A percentile compares a stretch with the other conserved stretches of the same genome.
phyloP scores from a whole-genome alignment of 495 filamentous ascomycete species.

The Aspergillus diversus region DNA sequence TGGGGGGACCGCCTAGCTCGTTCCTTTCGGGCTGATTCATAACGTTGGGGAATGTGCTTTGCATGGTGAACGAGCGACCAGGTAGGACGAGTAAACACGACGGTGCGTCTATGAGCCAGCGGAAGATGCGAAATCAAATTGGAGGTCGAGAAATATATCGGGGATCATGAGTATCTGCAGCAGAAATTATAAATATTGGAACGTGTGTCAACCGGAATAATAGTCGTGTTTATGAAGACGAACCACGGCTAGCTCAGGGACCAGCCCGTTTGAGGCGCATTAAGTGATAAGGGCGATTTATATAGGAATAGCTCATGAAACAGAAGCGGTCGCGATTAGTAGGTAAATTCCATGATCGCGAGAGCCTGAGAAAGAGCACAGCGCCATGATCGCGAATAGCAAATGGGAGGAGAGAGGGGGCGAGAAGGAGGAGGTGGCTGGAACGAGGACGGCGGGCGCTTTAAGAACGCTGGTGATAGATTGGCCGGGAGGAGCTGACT shows the following conservation, averaged over 20 bases:
- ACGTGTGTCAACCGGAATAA: conserved; percentile 14
- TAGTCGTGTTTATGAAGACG: conserved; percentile 4
- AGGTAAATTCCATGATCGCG: conserved; percentile 17
- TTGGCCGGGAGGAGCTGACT: conserved; percentile 25
- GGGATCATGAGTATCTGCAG: conserved; percentile 15
- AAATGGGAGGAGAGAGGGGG: conserved; percentile 18
- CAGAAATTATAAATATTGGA: neutral
- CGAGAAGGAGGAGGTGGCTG: conserved; percentile 25
- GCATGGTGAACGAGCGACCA: conserved; percentile 30
- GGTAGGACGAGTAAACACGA: neutral
- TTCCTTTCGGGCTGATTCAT: conserved; percentile 39
- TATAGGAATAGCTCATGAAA: conserved; percentile 11
- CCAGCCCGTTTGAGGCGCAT: conserved; percentile 29
- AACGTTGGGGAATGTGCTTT: conserved; percentile 36
- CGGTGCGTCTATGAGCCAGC: conserved; percentile 9
- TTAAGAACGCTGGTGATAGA: conserved; percentile 27
- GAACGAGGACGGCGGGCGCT: conserved; percentile 26
- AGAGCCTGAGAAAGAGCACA: conserved; percentile 9
- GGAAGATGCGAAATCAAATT: conserved; percentile 3
- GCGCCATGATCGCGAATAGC: conserved; percentile 22
- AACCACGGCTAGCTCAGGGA: conserved; percentile 22
- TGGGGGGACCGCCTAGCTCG: conserved; percentile 37
- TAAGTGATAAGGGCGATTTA: conserved; percentile 6
- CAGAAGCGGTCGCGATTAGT: conserved; percentile 11
- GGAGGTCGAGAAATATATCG: neutral